phyloP scores from a whole-genome alignment of 345 rosid genomes.

The Salix koriyanagi region DNA sequence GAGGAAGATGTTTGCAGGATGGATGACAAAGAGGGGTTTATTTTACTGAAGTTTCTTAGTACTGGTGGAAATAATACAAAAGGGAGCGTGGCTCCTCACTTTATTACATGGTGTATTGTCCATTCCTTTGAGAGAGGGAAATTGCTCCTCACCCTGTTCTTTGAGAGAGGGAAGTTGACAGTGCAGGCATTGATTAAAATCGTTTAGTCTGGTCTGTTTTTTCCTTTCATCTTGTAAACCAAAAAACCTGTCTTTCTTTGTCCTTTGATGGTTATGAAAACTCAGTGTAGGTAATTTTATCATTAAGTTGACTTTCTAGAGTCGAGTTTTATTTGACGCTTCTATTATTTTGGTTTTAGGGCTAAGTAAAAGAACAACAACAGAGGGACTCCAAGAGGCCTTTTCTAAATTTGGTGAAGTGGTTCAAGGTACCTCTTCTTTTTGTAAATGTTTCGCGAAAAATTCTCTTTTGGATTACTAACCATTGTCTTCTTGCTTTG shows the following conservation, averaged over 20 bases:
- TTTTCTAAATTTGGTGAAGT: constrained; percentile 79
- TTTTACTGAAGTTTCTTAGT: background rate
- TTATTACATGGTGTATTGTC: too few species aligned
- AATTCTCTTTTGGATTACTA: constrained; percentile 6
- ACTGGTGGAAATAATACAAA: background rate
- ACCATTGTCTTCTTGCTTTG: constrained; percentile 5
- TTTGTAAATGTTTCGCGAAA: background rate
- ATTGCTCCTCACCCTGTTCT: too few species aligned
- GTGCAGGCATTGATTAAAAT: background rate
- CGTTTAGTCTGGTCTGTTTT: background rate
- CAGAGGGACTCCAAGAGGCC: constrained; percentile 62
- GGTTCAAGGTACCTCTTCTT: constrained; percentile 49
- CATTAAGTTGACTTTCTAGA: background rate
- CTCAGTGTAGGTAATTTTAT: background rate
- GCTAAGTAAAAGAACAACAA: constrained; percentile 73
- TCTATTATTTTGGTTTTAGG: constrained; percentile 42
- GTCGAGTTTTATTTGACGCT: background rate
- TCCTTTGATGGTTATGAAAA: background rate
- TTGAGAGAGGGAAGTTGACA: background rate
- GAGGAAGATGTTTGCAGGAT: too few species aligned
- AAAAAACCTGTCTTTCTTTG: background rate
- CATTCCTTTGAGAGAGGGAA: too few species aligned
- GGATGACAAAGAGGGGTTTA: too few species aligned
- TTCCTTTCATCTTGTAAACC: background rate
- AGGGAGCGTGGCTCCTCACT: background rate